phyloP scores from a whole-genome alignment of 306 rosid species.

The Rubus idaeus region DNA sequence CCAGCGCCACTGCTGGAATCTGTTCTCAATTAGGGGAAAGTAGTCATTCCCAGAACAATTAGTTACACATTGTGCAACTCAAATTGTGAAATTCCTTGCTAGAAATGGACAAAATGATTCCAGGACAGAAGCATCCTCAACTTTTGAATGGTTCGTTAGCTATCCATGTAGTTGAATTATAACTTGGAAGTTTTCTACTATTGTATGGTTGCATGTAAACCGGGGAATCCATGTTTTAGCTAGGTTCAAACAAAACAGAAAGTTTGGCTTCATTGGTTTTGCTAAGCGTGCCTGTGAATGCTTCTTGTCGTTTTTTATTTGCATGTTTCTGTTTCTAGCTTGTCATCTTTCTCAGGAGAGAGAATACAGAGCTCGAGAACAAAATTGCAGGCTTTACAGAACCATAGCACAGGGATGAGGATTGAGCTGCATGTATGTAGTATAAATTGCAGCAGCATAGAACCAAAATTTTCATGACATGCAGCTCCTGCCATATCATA shows the following conservation, averaged over 20 bases:
- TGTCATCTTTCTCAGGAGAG: not conserved
- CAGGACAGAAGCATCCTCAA: not conserved
- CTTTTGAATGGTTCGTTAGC: not conserved
- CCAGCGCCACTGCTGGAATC: not conserved
- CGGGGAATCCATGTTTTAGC: not conserved
- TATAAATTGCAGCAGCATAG: not conserved
- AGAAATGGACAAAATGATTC: constrained; percentile 2
- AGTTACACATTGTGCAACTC: not conserved
- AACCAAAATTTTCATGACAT: not conserved
- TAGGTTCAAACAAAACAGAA: not conserved
- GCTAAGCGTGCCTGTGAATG: constrained; percentile 1
- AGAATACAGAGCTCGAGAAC: not conserved
- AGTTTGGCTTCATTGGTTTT: not conserved
- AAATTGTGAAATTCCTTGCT: not conserved
- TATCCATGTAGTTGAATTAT: no score
- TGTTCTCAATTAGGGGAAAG: not conserved
- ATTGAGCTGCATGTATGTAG: not conserved
- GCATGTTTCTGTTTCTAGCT: not conserved
- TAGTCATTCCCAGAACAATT: not conserved
- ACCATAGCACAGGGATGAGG: not conserved
- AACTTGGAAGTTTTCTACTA: not conserved
- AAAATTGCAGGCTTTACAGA: not conserved
- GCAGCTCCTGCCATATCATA: not conserved
- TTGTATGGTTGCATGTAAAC: not conserved
- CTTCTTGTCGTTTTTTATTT: constrained; percentile 15